These are phyloP conservation scores for Geranium rotundifolium DNA, from an alignment of 345 rosid genomes.

Conservation along the genomic window DNA sequence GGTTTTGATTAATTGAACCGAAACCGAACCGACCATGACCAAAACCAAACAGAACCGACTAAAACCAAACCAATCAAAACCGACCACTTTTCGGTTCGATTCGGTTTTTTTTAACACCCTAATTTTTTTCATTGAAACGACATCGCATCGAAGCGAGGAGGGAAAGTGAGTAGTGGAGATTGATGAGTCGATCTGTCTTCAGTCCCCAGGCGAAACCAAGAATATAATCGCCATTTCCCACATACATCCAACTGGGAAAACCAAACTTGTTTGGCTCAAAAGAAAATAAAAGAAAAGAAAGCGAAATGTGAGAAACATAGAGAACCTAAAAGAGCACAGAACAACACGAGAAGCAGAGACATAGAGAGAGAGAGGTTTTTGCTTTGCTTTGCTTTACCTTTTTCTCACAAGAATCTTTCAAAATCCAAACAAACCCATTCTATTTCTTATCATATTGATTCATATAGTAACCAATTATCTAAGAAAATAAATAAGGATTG, in stretches of 20 bases:
- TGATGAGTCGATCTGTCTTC: neutral
- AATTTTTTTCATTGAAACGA: too few species aligned
- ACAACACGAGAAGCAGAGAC: slow-evolving; percentile 12
- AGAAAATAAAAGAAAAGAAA: slow-evolving; percentile 36
- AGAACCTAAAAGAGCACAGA: neutral
- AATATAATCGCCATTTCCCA: neutral
- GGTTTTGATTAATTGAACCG: too few species aligned
- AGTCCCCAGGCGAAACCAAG: neutral
- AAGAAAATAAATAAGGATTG: too few species aligned
- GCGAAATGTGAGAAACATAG: slow-evolving; percentile 34
- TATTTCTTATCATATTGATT: neutral
- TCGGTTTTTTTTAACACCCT: too few species aligned
- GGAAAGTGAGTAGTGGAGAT: too few species aligned
- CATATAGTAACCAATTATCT: too few species aligned
- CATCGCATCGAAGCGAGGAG: too few species aligned
- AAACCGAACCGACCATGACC: too few species aligned
- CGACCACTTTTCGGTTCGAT: too few species aligned
- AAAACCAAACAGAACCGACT: too few species aligned
- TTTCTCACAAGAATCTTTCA: slow-evolving; percentile 49
- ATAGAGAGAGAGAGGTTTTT: slow-evolving; percentile 6
- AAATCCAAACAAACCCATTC: slow-evolving; percentile 21
- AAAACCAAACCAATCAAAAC: too few species aligned
- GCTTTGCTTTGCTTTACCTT: slow-evolving; percentile 21
- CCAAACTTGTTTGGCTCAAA: slow-evolving; percentile 3
- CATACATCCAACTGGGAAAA: slow-evolving; percentile 16